Conservation (phyloP, 2,329 filamentous ascomycete species). For the Phialophora tarda region DNA sequence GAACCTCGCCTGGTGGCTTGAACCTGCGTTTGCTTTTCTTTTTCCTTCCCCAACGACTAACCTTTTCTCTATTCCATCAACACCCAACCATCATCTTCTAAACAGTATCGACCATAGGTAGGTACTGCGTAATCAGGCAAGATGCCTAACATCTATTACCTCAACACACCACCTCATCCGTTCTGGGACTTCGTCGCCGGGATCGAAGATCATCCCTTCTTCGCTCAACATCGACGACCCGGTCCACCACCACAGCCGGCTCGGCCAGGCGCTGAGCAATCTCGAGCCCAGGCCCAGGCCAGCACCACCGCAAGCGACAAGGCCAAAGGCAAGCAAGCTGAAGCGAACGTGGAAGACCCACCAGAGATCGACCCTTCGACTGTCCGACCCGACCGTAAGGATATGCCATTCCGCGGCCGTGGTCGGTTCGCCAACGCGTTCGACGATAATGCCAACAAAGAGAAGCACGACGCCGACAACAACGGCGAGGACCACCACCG, state of each 20-base stretch:
- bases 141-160: constrained; percentile 61
- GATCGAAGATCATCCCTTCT: constrained; percentile 58
- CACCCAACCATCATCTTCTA: background rate
- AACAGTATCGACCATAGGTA: background rate
- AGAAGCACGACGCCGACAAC: constrained; percentile 8
- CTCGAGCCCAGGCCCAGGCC: constrained; percentile 42
- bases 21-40: background rate
- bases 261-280: constrained; percentile 46
- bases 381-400: constrained; percentile 23
- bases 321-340: constrained; percentile 33
- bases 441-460: constrained; percentile 22
- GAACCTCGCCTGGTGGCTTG: background rate
- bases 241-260: constrained; percentile 37
- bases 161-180: constrained; percentile 48
- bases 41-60: background rate
- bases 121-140: constrained; percentile 36
- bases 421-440: constrained; percentile 36
- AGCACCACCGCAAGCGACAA: constrained; percentile 29
- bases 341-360: constrained; percentile 34
- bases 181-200: constrained; percentile 63
- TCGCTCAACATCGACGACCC: constrained; percentile 46
- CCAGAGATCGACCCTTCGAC: constrained; percentile 39
- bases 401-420: constrained; percentile 36
- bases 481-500: constrained; percentile 16
- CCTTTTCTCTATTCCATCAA: constrained; percentile 6